Conservation (phyloP, 257 asterid species). For the Solanum dulcamara region DNA sequence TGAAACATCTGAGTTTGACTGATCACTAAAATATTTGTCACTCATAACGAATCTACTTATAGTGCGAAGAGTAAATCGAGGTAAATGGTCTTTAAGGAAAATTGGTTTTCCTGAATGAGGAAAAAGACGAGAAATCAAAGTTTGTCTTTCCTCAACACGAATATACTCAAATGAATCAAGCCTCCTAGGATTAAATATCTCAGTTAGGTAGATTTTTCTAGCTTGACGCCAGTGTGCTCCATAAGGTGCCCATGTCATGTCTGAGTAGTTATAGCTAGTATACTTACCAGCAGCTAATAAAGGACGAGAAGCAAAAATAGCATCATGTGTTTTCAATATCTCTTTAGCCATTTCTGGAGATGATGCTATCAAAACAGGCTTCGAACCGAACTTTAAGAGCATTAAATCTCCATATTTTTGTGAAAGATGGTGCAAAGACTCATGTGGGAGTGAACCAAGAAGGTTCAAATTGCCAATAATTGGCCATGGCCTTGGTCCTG, state of each 20-base stretch:
- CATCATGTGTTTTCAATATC: neutral
- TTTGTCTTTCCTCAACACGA: neutral
- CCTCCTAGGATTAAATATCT: neutral
- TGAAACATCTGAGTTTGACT: neutral
- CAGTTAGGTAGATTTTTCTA: neutral
- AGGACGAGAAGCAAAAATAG: neutral
- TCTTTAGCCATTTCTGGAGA: neutral
- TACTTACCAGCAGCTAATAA: neutral
- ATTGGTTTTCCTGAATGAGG: neutral
- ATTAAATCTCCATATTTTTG: neutral
- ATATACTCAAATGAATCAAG: neutral
- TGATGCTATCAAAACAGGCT: neutral
- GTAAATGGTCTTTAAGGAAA: neutral
- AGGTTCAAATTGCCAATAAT: neutral
- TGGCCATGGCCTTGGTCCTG: neutral
- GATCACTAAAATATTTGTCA: neutral
- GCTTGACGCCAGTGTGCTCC: neutral
- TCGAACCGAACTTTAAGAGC: neutral
- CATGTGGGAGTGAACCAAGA: neutral
- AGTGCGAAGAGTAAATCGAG: neutral
- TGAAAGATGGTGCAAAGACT: neutral
- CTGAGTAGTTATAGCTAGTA: neutral
- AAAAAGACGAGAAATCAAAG: neutral
- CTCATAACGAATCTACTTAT: neutral
- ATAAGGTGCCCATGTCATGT: neutral